These are phyloP conservation scores for Chlamydomonas applanata DNA, from an alignment of 139 green algal species.

Conservation along the genomic window DNA sequence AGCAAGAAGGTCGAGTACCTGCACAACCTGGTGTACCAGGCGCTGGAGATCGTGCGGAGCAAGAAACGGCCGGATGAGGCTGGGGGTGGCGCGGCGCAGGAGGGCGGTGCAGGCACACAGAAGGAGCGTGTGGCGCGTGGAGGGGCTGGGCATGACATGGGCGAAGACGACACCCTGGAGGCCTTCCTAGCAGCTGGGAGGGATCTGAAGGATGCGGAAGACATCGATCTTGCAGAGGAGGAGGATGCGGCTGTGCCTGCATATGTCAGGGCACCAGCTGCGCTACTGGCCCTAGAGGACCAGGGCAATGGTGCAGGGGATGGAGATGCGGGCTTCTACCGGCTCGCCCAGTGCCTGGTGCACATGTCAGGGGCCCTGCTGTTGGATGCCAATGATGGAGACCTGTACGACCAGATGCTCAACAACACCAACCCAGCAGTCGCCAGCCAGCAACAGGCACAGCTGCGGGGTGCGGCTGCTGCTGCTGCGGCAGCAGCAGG, in stretches of 20 bases:
- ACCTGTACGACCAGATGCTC: conserved; percentile 54
- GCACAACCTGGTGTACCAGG: conserved; percentile 73
- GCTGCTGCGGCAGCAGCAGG: conserved; percentile 3
- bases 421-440: conserved; percentile 10
- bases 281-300: conserved; percentile 69
- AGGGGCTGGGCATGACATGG: conserved; percentile 11
- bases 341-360: conserved; percentile 61
- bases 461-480: background rate
- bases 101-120: background rate
- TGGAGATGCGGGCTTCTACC: conserved; percentile 52
- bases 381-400: conserved; percentile 62
- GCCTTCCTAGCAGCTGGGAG: conserved; percentile 54
- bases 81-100: background rate
- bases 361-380: conserved; percentile 80
- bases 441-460: background rate
- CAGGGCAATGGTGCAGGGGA: conserved; percentile 23
- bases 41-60: conserved; percentile 21
- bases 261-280: conserved; percentile 41
- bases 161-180: conserved; percentile 55
- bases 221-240: conserved; percentile 50
- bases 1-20: conserved; percentile 89
- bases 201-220: conserved; percentile 29
- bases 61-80: conserved; percentile 14
- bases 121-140: background rate
- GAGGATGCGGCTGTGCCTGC: background rate